phyloP scores from a whole-genome alignment of 257 asterid genomes.

The Schizonepeta tenuifolia region DNA sequence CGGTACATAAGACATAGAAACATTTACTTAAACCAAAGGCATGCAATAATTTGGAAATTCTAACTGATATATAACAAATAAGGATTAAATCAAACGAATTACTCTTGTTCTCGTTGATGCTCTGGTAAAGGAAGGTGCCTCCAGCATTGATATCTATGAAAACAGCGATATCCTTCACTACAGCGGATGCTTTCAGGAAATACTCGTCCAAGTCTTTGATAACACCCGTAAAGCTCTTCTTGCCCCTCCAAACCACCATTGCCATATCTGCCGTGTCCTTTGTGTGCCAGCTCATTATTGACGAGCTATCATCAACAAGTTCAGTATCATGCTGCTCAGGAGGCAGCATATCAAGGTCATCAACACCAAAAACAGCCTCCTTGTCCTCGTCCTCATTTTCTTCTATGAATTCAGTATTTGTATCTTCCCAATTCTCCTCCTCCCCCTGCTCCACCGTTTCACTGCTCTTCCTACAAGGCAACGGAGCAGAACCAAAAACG shows the following conservation, averaged over 20 bases:
- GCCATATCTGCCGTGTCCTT: slow-evolving; percentile 65
- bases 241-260: slow-evolving; percentile 65
- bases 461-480: slow-evolving; percentile 34
- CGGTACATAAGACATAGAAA: not conserved
- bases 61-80: slow-evolving; percentile 5
- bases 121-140: slow-evolving; percentile 51
- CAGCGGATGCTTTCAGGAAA: slow-evolving; percentile 71
- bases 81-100: slow-evolving; percentile 32
- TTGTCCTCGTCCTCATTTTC: slow-evolving; percentile 48
- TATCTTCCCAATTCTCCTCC: slow-evolving; percentile 77
- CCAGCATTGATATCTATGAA: slow-evolving; percentile 64
- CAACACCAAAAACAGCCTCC: slow-evolving; percentile 24
- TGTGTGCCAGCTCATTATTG: slow-evolving; percentile 56
- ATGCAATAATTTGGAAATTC: not conserved
- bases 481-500: slow-evolving; percentile 50
- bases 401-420: slow-evolving; percentile 58
- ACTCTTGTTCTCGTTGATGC: slow-evolving; percentile 63
- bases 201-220: slow-evolving; percentile 75
- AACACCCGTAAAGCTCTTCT: slow-evolving; percentile 56
- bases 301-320: slow-evolving; percentile 52
- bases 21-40: not conserved
- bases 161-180: slow-evolving; percentile 70
- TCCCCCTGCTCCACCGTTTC: slow-evolving; percentile 48
- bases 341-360: slow-evolving; percentile 33
- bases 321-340: slow-evolving; percentile 40